Percentiles rank a stretch among this genome's conserved stretches.
phyloP scores from a whole-genome alignment of 192 early-diverging fungal species.

The Mortierella claussenii region DNA sequence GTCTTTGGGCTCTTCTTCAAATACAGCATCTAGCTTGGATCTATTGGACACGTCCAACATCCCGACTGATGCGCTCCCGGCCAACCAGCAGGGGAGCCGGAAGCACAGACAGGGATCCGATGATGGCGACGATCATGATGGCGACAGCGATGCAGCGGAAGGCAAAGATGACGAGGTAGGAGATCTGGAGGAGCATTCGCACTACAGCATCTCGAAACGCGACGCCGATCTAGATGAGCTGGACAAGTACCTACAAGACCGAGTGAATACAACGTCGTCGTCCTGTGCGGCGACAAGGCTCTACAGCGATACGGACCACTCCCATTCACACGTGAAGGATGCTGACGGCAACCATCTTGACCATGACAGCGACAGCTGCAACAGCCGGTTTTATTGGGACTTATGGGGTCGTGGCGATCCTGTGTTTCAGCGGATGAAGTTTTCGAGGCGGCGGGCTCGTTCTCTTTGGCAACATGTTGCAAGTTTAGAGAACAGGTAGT shows the following conservation, averaged over 20 bases:
- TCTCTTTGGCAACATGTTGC: conserved; percentile 30
- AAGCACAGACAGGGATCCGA: too few species aligned
- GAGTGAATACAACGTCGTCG: neutral
- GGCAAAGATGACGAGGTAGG: neutral
- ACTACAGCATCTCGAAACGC: conserved; percentile 26
- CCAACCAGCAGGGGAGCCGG: too few species aligned
- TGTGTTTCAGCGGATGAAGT: conserved; percentile 15
- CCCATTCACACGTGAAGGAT: too few species aligned
- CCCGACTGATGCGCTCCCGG: neutral
- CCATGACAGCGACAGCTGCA: conserved; percentile 34
- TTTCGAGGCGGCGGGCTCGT: conserved; percentile 28
- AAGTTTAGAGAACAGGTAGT: neutral
- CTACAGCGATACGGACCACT: too few species aligned
- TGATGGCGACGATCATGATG: too few species aligned
- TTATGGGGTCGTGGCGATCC: conserved; percentile 17
- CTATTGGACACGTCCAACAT: neutral
- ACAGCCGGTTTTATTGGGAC: conserved; percentile 34
- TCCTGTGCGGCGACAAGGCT: too few species aligned
- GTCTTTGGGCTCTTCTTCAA: neutral
- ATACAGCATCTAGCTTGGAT: neutral
- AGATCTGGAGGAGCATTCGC: neutral
- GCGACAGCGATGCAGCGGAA: neutral
- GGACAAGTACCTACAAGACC: conserved; percentile 13
- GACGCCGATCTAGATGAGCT: conserved; percentile 42
- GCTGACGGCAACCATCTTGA: too few species aligned